Percentiles rank a stretch among this genome's conserved stretches.
Evolutionary conservation across 1,284 basidiomycete species (phyloP).

Genomic region (Earliella scabrosa): DNA sequence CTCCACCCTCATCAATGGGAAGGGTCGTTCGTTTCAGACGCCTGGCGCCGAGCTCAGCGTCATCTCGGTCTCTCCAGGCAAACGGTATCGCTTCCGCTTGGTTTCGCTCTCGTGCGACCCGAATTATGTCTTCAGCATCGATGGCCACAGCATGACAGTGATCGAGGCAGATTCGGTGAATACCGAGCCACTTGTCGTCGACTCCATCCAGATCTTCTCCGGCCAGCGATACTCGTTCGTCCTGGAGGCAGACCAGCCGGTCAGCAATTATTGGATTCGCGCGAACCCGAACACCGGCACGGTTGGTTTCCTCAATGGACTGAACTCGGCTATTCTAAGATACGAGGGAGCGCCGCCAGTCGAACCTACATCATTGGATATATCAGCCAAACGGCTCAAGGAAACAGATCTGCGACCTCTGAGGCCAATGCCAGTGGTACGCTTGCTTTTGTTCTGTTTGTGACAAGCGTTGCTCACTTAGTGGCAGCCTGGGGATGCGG

Average conservation of each 20-base stretch:
- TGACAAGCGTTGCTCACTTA: too few relatives aligned
- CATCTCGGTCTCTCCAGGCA: slow-evolving; percentile 34
- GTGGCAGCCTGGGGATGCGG: slow-evolving; percentile 32
- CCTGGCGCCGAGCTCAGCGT: slow-evolving; percentile 33
- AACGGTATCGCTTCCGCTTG: slow-evolving; percentile 47
- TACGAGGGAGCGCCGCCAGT: slow-evolving; percentile 48
- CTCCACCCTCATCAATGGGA: slow-evolving; percentile 56
- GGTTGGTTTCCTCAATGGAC: slow-evolving; percentile 39
- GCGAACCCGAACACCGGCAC: slow-evolving; percentile 38
- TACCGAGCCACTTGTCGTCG: slow-evolving; percentile 36
- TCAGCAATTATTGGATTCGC: slow-evolving; percentile 29
- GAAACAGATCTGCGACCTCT: slow-evolving; percentile 34
- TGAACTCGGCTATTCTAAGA: slow-evolving; percentile 57
- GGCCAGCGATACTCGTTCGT: slow-evolving; percentile 45
- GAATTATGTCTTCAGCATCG: slow-evolving; percentile 38
- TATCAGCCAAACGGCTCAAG: slow-evolving; percentile 24
- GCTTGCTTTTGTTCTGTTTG: too few relatives aligned
- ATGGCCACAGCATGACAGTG: slow-evolving; percentile 39
- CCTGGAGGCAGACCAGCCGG: slow-evolving; percentile 21
- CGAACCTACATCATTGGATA: slow-evolving; percentile 45
- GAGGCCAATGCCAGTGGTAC: slow-evolving; percentile 15
- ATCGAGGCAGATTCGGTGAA: slow-evolving; percentile 40
- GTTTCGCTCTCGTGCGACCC: slow-evolving; percentile 49
- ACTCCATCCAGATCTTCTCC: slow-evolving; percentile 39
- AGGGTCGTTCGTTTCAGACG: slow-evolving; percentile 35